Base-by-base conservation (phyloP, 305 asterid species). In the Fraxinus sp. region DNA sequence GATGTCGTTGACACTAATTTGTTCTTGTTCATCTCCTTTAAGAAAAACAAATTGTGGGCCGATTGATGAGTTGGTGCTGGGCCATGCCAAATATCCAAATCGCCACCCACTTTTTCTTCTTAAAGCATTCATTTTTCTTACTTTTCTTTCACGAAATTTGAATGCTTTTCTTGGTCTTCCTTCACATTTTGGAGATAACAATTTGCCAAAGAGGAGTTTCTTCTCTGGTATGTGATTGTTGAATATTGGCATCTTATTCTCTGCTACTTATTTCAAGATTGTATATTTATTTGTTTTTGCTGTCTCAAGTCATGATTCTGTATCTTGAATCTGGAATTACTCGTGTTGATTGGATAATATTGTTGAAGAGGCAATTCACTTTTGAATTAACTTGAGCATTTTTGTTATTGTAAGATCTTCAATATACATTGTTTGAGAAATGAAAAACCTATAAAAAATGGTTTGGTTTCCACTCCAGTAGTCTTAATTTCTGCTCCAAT, bases 71-170 rank as follows among this genome's bases (percentile, higher is more conserved):
- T 59, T 81, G 83, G 62, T 6, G 78, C 86, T 85, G 95, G 92
- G 88, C 91, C 55, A 46, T 46, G 55, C 55, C 55, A 46, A 46
- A 46, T 46, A 46, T 46, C 55, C 55, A 14, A 46, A 46, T 46
- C 6, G 55, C 55, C 94, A 87, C 83, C 92, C 81, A 84, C 88
- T 84, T 86, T 87, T 83, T 87, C 84, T 82, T 82, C 82, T 84
- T 85, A 49, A 49, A 49, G 62, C 20, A 49, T 49, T 49, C 62
- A 49, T 49, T 49, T 83, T 83, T 68, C 74, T 73, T 91, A 87
- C 95, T 92, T 92, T 92, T 83, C 80, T 90, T 86, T 88, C 77
- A 57, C 75, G 83, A 77, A 82, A 79, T 75, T 55, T 37, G 52
- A 22, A 79, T 86, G 84, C 76, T 81, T 82, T 83, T 70, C 86